Evolutionary conservation across 441 rosid genomes (phyloP).

Genomic region (Manihot esculenta): DNA sequence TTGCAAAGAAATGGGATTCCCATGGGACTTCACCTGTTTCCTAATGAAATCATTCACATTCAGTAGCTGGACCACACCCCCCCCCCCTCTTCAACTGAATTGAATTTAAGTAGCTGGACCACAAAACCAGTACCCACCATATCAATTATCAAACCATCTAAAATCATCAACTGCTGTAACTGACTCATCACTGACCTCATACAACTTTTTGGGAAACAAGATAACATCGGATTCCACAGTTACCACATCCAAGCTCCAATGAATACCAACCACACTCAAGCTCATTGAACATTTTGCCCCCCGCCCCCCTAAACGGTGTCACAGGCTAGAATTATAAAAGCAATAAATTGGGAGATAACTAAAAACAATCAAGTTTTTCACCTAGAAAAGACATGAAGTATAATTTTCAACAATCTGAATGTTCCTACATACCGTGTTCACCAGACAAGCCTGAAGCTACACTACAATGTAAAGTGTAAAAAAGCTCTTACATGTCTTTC

Average conservation of each 20-base stretch:
- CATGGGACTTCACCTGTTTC: conserved; percentile 4
- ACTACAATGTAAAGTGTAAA: neutral
- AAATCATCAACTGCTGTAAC: conserved; percentile 2
- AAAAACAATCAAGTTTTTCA: conserved; percentile 8
- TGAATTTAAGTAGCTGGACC: neutral
- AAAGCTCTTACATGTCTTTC: conserved; percentile 4
- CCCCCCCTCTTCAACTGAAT: neutral
- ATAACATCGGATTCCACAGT: neutral
- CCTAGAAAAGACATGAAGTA: neutral
- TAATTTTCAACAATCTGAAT: neutral
- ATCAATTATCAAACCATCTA: neutral
- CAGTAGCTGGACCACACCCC: conserved; percentile 17
- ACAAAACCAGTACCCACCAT: neutral
- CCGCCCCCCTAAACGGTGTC: neutral
- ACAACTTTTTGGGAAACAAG: neutral
- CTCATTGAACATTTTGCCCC: neutral
- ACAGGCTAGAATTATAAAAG: neutral
- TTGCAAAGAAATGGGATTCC: neutral
- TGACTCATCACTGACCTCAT: neutral
- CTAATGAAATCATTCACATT: conserved; percentile 8
- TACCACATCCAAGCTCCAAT: neutral
- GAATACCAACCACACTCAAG: neutral
- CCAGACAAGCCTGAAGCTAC: neutral
- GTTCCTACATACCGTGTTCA: neutral
- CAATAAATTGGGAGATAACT: neutral